Base-by-base conservation (phyloP, 1,139 yeast species). In the Kurtzmaniella quercitrusa region DNA sequence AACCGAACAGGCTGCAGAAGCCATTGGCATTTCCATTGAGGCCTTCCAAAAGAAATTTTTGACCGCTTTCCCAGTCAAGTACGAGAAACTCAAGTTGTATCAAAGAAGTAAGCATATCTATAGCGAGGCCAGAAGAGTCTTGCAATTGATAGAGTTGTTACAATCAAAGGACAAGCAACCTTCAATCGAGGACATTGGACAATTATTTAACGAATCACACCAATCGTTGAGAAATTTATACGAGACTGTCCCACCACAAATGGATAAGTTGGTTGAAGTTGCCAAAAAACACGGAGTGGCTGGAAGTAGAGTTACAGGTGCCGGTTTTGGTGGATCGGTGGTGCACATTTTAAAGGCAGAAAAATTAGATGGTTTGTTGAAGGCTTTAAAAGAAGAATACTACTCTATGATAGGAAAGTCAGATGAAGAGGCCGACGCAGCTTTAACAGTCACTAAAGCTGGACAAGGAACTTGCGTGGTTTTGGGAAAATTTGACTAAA, bases 271-370 rank as follows among this genome's bases (percentile, higher is more conserved):
- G 34, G 79, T 85, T 57, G 46, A 53, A 11, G 73, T 83, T 50
- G 88, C 87, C 2, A 60, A 68, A 21, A 58, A 55, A 3, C 70
- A 75, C 48, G 90, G 90, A 4, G 69, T 88, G 1, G 70, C 64
- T 48, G 90, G 90, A 21, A 79, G 88, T 3, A 71, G 91, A 50
- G 76, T 82, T 34, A 84, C 91, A 8, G 91, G 91, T 37, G 90
- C 91, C n/a, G 91, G 90, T 9, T 84, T 82, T 75, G 91, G 91
- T 38, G 91, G 91, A 9, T 81, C 85, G 31, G 71, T 84, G 2
- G 86, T 84, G 19, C 87, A 82, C 57, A 63, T 84, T 46, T 81
- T 84, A 15, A 68, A 78, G 2, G 59, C 68, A 9, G 73, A 71
- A 43, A 71, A 70, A 48, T 68, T 79, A 14, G 69, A 64, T 0